Conservation (phyloP, 345 rosid genomes). For the Acer negundo region DNA sequence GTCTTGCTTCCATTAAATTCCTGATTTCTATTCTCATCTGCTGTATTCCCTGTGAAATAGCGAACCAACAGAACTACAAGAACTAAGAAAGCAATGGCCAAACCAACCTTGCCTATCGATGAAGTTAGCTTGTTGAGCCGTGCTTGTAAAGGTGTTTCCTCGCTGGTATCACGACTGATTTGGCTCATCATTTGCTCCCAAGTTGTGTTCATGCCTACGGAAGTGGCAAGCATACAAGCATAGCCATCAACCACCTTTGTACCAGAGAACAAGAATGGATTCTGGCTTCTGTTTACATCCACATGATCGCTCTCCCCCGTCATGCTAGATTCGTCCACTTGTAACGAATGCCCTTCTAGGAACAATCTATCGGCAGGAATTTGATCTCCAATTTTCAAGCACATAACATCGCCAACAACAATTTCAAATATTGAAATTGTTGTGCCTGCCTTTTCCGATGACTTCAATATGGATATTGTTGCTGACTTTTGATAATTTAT, state of each 20-base stretch:
- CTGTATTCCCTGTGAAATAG: conserved; percentile 52
- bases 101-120: conserved; percentile 35
- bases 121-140: conserved; percentile 43
- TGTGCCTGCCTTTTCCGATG: conserved; percentile 15
- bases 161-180: conserved; percentile 13
- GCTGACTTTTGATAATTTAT: conserved; percentile 18
- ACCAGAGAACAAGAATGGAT: conserved; percentile 36
- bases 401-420: conserved; percentile 36
- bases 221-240: conserved; percentile 40
- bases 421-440: conserved; percentile 24
- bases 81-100: conserved; percentile 34
- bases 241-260: conserved; percentile 27
- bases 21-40: conserved; percentile 40
- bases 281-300: background rate
- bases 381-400: conserved; percentile 33
- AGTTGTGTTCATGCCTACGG: conserved; percentile 42
- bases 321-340: conserved; percentile 33
- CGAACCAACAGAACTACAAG: conserved; percentile 35
- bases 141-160: conserved; percentile 40
- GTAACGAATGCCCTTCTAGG: conserved; percentile 21
- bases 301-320: conserved; percentile 23
- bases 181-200: conserved; percentile 47
- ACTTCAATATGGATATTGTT: conserved; percentile 27
- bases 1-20: conserved; percentile 30
- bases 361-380: conserved; percentile 42